These are phyloP conservation scores for Hirschfeldia incana DNA, from an alignment of 345 rosid genomes.

Conservation along the genomic window DNA sequence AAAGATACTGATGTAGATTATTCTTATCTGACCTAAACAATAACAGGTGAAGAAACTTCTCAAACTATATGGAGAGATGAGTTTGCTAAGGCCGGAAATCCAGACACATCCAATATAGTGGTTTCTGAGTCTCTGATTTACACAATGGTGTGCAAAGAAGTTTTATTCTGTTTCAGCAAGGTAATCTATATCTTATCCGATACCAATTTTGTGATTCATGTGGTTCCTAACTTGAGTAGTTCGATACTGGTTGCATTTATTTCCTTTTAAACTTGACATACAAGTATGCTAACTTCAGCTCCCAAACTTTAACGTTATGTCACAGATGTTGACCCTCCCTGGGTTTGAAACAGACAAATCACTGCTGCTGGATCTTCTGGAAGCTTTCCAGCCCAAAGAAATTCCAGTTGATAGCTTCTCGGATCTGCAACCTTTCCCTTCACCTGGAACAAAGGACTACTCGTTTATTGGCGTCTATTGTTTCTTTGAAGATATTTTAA, in stretches of 20 bases:
- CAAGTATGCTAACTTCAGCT: constrained; percentile 12
- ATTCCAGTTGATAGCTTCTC: constrained; percentile 41
- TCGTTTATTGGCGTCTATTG: constrained; percentile 59
- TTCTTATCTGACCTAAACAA: constrained; percentile 27
- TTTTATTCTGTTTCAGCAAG: constrained; percentile 66
- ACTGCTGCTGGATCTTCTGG: constrained; percentile 57
- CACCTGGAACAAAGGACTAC: constrained; percentile 62
- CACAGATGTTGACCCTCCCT: constrained; percentile 60
- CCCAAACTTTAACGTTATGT: constrained; percentile 2
- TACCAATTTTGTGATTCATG: constrained; percentile 7
- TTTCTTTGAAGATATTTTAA: constrained; percentile 62
- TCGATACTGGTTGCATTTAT: background rate
- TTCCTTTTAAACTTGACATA: background rate
- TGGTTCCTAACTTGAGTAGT: background rate
- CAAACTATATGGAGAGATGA: constrained; percentile 64
- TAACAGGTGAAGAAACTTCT: constrained; percentile 61
- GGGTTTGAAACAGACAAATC: constrained; percentile 50
- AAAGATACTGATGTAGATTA: constrained; percentile 15
- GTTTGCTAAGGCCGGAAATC: constrained; percentile 59
- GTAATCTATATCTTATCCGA: constrained; percentile 35
- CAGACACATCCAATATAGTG: constrained; percentile 44
- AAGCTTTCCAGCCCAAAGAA: constrained; percentile 61
- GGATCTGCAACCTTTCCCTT: constrained; percentile 48
- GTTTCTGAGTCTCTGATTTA: constrained; percentile 56
- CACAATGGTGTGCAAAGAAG: constrained; percentile 57